Evolutionary conservation across 139 green algal species (phyloP).

Genomic region (Mychonastes homosphaera): DNA sequence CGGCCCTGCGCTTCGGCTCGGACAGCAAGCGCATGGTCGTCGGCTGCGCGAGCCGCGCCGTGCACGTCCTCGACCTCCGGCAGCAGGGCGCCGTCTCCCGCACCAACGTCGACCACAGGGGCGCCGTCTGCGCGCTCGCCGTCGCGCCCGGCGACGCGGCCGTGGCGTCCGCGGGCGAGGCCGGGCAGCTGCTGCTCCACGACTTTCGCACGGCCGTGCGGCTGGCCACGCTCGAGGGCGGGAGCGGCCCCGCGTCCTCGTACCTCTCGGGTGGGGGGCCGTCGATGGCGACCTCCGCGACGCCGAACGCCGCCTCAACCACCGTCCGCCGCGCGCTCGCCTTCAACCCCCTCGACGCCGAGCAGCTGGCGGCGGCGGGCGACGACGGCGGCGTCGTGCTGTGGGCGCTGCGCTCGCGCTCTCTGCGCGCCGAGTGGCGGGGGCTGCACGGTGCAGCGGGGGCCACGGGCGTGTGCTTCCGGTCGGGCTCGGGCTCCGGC

Average conservation of each 20-base stretch:
- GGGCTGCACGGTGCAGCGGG: neutral
- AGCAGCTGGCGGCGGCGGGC: neutral
- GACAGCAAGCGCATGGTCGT: neutral
- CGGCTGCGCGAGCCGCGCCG: neutral
- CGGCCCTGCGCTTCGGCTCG: neutral
- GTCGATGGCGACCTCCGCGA: too few species aligned
- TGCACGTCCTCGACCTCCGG: conserved; percentile 3
- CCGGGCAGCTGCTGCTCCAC: conserved; percentile 13
- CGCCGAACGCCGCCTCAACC: too few species aligned
- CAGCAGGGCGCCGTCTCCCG: neutral
- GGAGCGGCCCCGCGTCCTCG: too few species aligned
- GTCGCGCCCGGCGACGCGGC: neutral
- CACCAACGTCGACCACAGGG: conserved; percentile 1
- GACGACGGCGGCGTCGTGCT: conserved; percentile 2
- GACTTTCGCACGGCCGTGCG: conserved; percentile 1
- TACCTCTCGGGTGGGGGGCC: too few species aligned
- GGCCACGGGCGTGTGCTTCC: too few species aligned
- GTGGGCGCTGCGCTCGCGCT: conserved; percentile 2
- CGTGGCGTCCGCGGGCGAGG: neutral
- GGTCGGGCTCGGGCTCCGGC: too few species aligned
- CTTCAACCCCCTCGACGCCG: neutral
- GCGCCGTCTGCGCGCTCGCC: neutral
- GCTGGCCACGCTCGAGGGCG: neutral
- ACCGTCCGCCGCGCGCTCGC: neutral
- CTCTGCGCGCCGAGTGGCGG: neutral